Conservation (phyloP, 2,329 filamentous ascomycete species). For the Delphinella strobiligena region DNA sequence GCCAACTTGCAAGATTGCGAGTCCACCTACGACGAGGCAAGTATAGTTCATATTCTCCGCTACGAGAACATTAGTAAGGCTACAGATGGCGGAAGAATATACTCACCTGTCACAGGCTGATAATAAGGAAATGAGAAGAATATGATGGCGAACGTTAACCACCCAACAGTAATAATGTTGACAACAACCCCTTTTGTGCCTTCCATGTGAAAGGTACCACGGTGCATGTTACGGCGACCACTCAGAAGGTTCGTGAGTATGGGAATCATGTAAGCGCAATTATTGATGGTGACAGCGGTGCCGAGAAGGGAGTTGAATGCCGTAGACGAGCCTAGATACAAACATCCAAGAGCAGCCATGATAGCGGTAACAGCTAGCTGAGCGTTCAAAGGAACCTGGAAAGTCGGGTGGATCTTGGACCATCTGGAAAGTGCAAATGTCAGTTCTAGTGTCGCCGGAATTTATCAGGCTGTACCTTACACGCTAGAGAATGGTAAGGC, state of each 20-base stretch:
- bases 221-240: constrained; percentile 4
- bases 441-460: no score
- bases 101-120: constrained; percentile 22
- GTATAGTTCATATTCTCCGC: constrained; percentile 38
- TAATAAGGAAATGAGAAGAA: constrained; percentile 35
- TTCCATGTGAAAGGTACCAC: constrained; percentile 3
- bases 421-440: constrained; percentile 1
- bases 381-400: constrained; percentile 10
- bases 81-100: not conserved
- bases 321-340: constrained; percentile 9
- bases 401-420: constrained; percentile 2
- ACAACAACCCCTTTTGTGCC: constrained; percentile 1
- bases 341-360: constrained; percentile 10
- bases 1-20: constrained; percentile 23
- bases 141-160: constrained; percentile 26
- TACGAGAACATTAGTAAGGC: not conserved
- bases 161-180: constrained; percentile 3
- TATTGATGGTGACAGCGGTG: constrained; percentile 3
- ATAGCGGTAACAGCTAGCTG: constrained; percentile 9
- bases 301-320: constrained; percentile 10
- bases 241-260: constrained; percentile 4
- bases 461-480: not conserved
- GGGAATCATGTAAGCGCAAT: constrained; percentile 3
- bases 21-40: constrained; percentile 33
- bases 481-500: constrained; percentile 12